phyloP scores from a whole-genome alignment of 106 monocot genomes.

The Dendrobium officinale region DNA sequence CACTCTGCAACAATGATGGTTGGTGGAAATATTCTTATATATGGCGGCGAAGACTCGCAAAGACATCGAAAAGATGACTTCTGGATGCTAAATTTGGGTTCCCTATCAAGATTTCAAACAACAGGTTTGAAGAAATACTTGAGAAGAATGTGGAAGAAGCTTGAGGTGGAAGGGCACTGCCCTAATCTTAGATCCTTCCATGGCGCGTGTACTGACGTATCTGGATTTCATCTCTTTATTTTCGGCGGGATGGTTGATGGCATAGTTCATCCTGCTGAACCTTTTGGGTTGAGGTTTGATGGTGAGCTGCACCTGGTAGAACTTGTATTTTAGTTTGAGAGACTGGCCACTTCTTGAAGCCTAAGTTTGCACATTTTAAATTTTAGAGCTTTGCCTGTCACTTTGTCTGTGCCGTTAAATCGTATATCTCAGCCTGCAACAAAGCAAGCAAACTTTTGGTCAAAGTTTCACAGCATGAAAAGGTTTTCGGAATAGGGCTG shows the following conservation, averaged over 20 bases:
- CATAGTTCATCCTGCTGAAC: slow-evolving; percentile 49
- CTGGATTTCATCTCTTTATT: slow-evolving; percentile 46
- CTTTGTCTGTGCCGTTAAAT: background rate
- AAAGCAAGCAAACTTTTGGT: too few species aligned
- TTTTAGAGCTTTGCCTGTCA: background rate
- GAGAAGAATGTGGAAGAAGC: slow-evolving; percentile 57
- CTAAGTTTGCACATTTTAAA: background rate
- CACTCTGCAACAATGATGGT: slow-evolving; percentile 63
- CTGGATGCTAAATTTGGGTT: slow-evolving; percentile 57
- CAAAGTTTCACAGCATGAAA: too few species aligned
- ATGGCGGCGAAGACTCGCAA: slow-evolving; percentile 84
- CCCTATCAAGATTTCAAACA: slow-evolving; percentile 10
- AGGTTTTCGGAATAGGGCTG: too few species aligned
- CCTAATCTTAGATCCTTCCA: slow-evolving; percentile 72
- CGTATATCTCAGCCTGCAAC: too few species aligned
- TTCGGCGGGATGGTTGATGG: slow-evolving; percentile 94
- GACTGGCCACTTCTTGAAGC: background rate
- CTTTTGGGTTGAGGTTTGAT: slow-evolving; percentile 68
- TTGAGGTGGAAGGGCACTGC: slow-evolving; percentile 41
- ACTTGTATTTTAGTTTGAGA: slow-evolving; percentile 39
- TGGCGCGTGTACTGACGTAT: slow-evolving; percentile 51
- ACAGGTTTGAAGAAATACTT: slow-evolving; percentile 13
- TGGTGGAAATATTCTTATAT: slow-evolving; percentile 68
- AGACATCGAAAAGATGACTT: slow-evolving; percentile 79
- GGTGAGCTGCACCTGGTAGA: slow-evolving; percentile 53